Percentiles rank a stretch among this genome's conserved stretches.
These are phyloP conservation scores for Penicillium sclerotiorum DNA, from an alignment of 2,329 filamentous ascomycete species.

Conservation along the genomic window DNA sequence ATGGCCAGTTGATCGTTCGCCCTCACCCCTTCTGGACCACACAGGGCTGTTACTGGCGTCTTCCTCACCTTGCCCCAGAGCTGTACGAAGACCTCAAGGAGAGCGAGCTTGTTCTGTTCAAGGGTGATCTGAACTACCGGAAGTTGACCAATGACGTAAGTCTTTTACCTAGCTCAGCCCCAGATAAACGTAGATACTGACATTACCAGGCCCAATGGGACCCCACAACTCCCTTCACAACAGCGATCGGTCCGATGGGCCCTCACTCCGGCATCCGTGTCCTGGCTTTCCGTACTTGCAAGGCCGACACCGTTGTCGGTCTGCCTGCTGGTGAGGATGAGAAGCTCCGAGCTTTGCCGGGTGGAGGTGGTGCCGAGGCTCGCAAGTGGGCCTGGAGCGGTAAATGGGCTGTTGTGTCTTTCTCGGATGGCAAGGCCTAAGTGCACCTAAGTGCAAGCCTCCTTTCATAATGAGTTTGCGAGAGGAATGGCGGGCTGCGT, in stretches of 20 bases:
- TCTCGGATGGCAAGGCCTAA: constrained; percentile 67
- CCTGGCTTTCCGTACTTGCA: constrained; percentile 88
- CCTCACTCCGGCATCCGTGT: constrained; percentile 79
- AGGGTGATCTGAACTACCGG: constrained; percentile 95
- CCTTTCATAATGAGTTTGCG: not conserved
- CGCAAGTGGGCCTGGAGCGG: constrained; percentile 94
- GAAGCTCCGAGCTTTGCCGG: constrained; percentile 67
- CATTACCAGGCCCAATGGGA: constrained; percentile 69
- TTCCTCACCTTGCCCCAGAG: constrained; percentile 68
- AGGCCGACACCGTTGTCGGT: constrained; percentile 93
- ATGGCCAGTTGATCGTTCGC: constrained; percentile 80
- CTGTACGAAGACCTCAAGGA: constrained; percentile 77
- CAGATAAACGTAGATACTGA: not conserved
- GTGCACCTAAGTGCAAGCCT: not conserved
- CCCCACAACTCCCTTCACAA: constrained; percentile 79
- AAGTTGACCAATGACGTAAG: constrained; percentile 88
- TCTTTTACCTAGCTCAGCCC: not conserved
- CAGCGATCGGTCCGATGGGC: constrained; percentile 84
- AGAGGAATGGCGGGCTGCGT: not conserved
- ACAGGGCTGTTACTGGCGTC: constrained; percentile 82
- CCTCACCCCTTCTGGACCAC: constrained; percentile 92
- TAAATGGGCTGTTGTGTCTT: constrained; percentile 94
- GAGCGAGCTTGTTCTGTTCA: constrained; percentile 90
- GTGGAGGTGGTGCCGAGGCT: constrained; percentile 68
- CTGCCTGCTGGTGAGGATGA: constrained; percentile 82